Evolutionary conservation across 1,139 yeast species (phyloP).

Genomic region (Blastobotrys illinoisensis): DNA sequence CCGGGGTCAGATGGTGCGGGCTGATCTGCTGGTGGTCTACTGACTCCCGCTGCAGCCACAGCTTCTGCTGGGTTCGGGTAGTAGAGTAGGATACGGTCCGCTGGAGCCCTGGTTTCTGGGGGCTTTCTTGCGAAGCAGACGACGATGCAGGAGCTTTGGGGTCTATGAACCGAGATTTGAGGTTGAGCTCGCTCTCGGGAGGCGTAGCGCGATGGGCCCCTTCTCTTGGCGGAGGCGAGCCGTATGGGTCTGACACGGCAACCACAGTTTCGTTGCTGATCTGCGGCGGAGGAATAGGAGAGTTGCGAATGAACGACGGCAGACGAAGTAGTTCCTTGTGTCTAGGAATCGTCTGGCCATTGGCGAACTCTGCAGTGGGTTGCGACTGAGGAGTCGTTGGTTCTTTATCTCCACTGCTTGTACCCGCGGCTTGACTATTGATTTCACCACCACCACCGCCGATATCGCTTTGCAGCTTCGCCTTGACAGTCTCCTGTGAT

Average conservation of each 20-base stretch:
- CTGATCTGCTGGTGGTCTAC: constrained; percentile 35
- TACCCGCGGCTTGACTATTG: not conserved
- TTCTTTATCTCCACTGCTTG: not conserved
- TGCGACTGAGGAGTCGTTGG: not conserved
- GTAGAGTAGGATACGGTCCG: constrained; percentile 19
- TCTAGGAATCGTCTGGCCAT: not conserved
- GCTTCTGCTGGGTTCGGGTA: constrained; percentile 73
- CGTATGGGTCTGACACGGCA: constrained; percentile 16
- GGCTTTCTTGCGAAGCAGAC: not conserved
- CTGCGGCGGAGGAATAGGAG: constrained; percentile 24
- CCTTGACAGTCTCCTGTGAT: not conserved
- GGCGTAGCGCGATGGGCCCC: not conserved
- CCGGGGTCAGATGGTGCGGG: constrained; percentile 27
- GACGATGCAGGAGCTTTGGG: not conserved
- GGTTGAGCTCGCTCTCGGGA: not conserved
- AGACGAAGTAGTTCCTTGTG: not conserved
- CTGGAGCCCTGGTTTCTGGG: not conserved
- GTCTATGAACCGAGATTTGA: constrained; percentile 11
- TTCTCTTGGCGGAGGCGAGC: not conserved
- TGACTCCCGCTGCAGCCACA: constrained; percentile 79
- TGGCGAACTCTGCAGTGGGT: not conserved
- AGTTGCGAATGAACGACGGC: constrained; percentile 16
- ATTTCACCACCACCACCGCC: too few relatives aligned
- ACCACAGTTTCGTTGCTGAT: constrained; percentile 25
- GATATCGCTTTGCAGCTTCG: too few relatives aligned